Percentiles rank a stretch among this genome's conserved stretches.
phyloP scores from a whole-genome alignment of 1,284 basidiomycete genomes.

The Coriolopsis trogii region DNA sequence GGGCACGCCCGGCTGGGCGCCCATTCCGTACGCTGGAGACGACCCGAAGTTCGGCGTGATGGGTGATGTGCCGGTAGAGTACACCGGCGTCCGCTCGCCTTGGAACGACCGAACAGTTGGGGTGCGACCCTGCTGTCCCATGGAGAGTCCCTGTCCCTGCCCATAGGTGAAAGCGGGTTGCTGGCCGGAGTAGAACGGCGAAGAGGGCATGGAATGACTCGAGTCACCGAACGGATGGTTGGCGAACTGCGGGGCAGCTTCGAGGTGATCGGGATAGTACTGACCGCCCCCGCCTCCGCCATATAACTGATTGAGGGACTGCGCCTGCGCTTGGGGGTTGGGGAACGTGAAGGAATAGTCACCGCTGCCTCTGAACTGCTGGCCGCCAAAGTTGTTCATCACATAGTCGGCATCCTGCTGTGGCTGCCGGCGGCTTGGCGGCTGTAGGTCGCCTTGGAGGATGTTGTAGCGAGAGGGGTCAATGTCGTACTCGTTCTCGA shows the following conservation, averaged over 20 bases:
- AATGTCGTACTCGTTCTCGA: slow-evolving; percentile 34
- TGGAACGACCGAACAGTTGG: slow-evolving; percentile 22
- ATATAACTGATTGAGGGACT: slow-evolving; percentile 8
- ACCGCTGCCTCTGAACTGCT: slow-evolving; percentile 15
- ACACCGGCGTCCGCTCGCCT: slow-evolving; percentile 14
- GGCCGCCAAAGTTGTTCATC: slow-evolving; percentile 10
- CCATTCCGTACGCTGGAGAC: slow-evolving; percentile 8
- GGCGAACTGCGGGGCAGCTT: slow-evolving; percentile 6
- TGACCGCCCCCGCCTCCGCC: slow-evolving; percentile 7
- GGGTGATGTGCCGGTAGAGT: slow-evolving; percentile 14
- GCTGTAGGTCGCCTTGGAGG: slow-evolving; percentile 21
- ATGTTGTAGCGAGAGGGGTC: slow-evolving; percentile 29
- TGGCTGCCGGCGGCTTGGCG: slow-evolving; percentile 14
- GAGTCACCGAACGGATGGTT: slow-evolving; percentile 9
- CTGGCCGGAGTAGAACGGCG: slow-evolving; percentile 19
- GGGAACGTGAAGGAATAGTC: slow-evolving; percentile 24
- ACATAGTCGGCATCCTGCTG: slow-evolving; percentile 13
- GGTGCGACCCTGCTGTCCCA: slow-evolving; percentile 17
- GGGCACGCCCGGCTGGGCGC: slow-evolving; percentile 14
- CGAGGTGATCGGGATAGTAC: slow-evolving; percentile 16
- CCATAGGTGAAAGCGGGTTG: slow-evolving; percentile 10
- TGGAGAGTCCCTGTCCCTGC: slow-evolving; percentile 4
- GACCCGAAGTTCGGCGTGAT: slow-evolving; percentile 15
- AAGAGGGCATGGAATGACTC: slow-evolving; percentile 19
- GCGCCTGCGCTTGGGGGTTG: slow-evolving; percentile 11